Percentiles rank a stretch among this genome's conserved stretches.
Conservation (phyloP, 495 filamentous ascomycete species). For the Aspergillus kassunensis region DNA sequence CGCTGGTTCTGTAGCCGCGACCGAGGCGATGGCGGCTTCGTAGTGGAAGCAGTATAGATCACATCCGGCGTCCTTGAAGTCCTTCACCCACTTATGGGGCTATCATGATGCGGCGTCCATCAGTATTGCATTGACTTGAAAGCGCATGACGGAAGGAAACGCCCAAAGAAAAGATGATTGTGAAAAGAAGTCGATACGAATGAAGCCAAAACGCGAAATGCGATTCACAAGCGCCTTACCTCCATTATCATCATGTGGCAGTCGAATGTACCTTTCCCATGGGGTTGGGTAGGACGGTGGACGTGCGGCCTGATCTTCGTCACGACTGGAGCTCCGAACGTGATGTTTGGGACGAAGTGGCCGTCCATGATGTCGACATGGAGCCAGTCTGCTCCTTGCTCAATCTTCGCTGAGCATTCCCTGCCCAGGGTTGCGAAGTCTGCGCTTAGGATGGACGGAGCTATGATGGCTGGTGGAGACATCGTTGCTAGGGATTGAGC, state of each 20-base stretch:
- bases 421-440: conserved; percentile 85
- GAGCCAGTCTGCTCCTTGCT: conserved; percentile 75
- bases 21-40: conserved; percentile 84
- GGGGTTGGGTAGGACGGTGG: conserved; percentile 49
- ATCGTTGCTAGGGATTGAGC: conserved; percentile 40
- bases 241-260: conserved; percentile 99
- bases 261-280: conserved; percentile 88
- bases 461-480: conserved; percentile 89
- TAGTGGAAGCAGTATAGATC: conserved; percentile 99
- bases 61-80: conserved; percentile 90
- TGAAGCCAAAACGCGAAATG: too few species aligned
- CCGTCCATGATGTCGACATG: conserved; percentile 90
- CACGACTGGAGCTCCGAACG: conserved; percentile 91
- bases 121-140: not conserved
- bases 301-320: conserved; percentile 87
- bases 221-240: conserved; percentile 57
- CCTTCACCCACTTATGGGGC: conserved; percentile 97
- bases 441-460: conserved; percentile 93
- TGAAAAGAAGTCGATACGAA: too few species aligned
- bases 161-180: too few species aligned
- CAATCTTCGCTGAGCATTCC: conserved; percentile 80
- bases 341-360: conserved; percentile 98
- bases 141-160: not conserved
- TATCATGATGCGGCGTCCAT: conserved; percentile 24
- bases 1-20: conserved; percentile 75